These are phyloP conservation scores for Tetragonia tetragonoides DNA, from an alignment of 148 eudicot species.

Conservation along the genomic window DNA sequence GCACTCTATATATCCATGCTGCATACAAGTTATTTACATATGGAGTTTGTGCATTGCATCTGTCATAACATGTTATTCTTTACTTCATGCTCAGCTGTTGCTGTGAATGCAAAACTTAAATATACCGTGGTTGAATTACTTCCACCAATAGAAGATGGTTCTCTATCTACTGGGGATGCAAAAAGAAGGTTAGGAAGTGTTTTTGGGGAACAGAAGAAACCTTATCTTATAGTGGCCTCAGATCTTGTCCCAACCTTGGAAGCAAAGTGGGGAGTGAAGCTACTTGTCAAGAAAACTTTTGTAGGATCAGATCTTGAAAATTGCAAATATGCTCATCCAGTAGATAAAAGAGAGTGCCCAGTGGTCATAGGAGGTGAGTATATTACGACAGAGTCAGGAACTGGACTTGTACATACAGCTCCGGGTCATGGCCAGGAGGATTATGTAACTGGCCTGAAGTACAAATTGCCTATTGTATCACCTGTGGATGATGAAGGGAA, in stretches of 20 bases:
- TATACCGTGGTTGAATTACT: constrained; percentile 77
- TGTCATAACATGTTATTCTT: constrained; percentile 13
- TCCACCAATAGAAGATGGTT: constrained; percentile 36
- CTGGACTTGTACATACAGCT: constrained; percentile 98
- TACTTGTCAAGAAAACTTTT: constrained; percentile 58
- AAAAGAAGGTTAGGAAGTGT: constrained; percentile 55
- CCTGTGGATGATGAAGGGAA: constrained; percentile 97
- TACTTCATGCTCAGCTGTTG: constrained; percentile 63
- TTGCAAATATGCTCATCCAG: constrained; percentile 85
- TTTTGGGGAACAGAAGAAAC: constrained; percentile 44
- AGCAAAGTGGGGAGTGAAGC: constrained; percentile 84
- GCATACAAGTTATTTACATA: neutral
- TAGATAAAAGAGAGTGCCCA: constrained; percentile 75
- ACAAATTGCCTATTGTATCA: constrained; percentile 73
- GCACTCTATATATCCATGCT: neutral
- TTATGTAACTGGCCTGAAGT: constrained; percentile 87
- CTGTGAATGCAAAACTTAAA: constrained; percentile 87
- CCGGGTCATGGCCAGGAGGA: constrained; percentile 99
- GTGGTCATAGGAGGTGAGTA: constrained; percentile 96
- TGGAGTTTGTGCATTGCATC: constrained; percentile 9
- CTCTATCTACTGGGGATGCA: constrained; percentile 42
- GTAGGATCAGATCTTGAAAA: constrained; percentile 80
- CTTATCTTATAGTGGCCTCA: constrained; percentile 64
- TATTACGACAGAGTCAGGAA: constrained; percentile 99
- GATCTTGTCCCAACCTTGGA: constrained; percentile 81